Evolutionary conservation across 768 basidiomycete genomes (phyloP).

Genomic region (Omphalotus guepiniiformis): DNA sequence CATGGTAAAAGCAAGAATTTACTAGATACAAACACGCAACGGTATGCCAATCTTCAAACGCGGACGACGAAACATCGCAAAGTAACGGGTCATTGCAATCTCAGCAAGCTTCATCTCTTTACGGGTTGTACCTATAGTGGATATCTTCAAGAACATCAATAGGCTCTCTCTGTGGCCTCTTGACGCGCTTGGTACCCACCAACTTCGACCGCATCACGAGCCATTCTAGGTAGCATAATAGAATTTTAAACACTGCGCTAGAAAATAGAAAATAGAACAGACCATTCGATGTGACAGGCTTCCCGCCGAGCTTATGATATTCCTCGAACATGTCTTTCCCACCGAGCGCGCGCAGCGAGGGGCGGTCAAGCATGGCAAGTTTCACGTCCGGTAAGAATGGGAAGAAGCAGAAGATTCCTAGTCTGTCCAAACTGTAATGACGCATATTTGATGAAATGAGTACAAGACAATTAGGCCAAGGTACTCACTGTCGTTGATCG

Average conservation of each 20-base stretch:
- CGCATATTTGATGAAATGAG: no score
- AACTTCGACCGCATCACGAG: conserved; percentile 5
- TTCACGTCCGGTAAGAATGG: conserved; percentile 11
- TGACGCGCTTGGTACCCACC: conserved; percentile 1
- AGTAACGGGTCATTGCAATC: no score
- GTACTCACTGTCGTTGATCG: conserved; percentile 14
- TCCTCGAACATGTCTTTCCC: conserved; percentile 14
- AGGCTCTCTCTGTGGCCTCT: conserved; percentile 1
- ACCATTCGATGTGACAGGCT: conserved; percentile 13
- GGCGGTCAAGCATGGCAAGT: conserved; percentile 10
- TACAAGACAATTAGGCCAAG: no score
- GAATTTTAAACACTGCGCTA: conserved; percentile 3
- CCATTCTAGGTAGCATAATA: background rate
- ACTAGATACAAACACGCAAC: no score
- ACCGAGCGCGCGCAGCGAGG: conserved; percentile 4
- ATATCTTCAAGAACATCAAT: conserved; percentile 5
- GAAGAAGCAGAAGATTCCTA: conserved; percentile 15
- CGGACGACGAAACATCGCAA: no score
- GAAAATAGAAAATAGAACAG: background rate
- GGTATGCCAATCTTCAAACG: no score
- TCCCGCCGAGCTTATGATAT: conserved; percentile 13
- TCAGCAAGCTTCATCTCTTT: no score
- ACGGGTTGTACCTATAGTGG: conserved; percentile 3
- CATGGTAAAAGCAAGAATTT: no score
- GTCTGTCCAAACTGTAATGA: conserved; percentile 10